Base-by-base conservation (phyloP, 179 eudicot genomes). In the Patellifolia procumbens region DNA sequence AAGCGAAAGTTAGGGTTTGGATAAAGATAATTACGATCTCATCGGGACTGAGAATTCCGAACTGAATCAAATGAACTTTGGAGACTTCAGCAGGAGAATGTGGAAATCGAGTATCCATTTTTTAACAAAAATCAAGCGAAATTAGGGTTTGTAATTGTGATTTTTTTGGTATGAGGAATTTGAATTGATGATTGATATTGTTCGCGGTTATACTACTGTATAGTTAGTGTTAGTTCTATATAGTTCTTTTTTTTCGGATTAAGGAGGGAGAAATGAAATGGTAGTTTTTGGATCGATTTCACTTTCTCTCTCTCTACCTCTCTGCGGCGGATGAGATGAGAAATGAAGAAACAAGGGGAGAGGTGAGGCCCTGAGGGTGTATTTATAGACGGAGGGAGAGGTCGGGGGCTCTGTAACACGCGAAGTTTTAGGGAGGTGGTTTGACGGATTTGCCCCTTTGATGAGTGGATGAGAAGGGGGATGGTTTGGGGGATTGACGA, bases 31-130 rank as follows among this genome's bases (percentile, higher is more conserved):
- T 91, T 96, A 96, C 99, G 68, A 96, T 96, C 70, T 96, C 99
- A 72, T 96, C 99, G 24, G 99, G 98, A 76, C 97, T 93, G 75
- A 96, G 88, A 12, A 93, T 91, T 65, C 99, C 99, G 76, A 96
- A 96, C 83, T 93, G 99, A 46, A 96, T 93, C 80, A 86, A 52
- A 2, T 86, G 91, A 24, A 96, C 96, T 78, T 96, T 90, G 52
- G 99, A 83, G 2, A 93, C 97, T 86, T 96, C 99, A 28, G 96
- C 96, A 76, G 99, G 98, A 0, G 98, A 93, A 81, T 19, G 82
- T 0, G 97, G 91, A 74, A 96, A 96, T 43, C 99, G 90, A 55
- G 83, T 83, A 79, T 96, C 99, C 98, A 96, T 82, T 82, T 24
- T 70, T 26, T n/a, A 5, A 2, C 42, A 46, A 3, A 58, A 70